Evolutionary conservation across 1,284 basidiomycete genomes (phyloP).

Genomic region (Ustilago cynodontis): DNA sequence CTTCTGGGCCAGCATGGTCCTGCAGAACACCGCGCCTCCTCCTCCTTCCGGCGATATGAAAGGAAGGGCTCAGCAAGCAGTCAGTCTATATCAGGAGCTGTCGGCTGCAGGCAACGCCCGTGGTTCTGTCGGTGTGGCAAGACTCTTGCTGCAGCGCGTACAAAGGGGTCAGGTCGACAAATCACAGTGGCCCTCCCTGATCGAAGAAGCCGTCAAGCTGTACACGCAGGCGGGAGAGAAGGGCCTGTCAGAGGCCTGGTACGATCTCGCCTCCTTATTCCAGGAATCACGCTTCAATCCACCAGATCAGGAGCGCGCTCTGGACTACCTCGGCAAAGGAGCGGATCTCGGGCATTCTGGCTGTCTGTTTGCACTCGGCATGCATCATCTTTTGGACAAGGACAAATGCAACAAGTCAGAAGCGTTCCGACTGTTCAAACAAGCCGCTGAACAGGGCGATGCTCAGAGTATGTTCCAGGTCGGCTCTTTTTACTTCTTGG

Average conservation of each 20-base stretch:
- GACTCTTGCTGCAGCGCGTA: constrained; percentile 50
- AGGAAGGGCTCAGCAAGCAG: constrained; percentile 36
- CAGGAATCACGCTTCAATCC: constrained; percentile 39
- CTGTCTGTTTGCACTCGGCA: constrained; percentile 40
- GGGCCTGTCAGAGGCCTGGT: constrained; percentile 63
- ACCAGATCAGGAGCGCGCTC: constrained; percentile 37
- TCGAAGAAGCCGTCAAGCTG: constrained; percentile 42
- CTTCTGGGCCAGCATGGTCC: constrained; percentile 62
- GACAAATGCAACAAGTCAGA: constrained; percentile 23
- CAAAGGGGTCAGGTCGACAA: constrained; percentile 30
- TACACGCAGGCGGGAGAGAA: constrained; percentile 55
- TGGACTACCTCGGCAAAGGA: constrained; percentile 45
- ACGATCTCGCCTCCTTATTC: constrained; percentile 54
- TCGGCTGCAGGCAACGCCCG: constrained; percentile 54
- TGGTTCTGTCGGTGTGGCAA: constrained; percentile 52
- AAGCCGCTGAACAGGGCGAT: constrained; percentile 58
- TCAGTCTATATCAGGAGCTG: constrained; percentile 50
- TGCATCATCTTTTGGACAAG: constrained; percentile 28
- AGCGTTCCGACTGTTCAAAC: constrained; percentile 51
- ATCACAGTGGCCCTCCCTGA: constrained; percentile 25
- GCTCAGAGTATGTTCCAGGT: constrained; percentile 63
- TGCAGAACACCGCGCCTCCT: constrained; percentile 48
- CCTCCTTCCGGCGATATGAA: constrained; percentile 26
- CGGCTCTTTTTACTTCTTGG: constrained; percentile 55
- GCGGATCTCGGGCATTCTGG: constrained; percentile 46